phyloP scores from a whole-genome alignment of 352 stramenopile genomes.

The Phytophthora litchii region DNA sequence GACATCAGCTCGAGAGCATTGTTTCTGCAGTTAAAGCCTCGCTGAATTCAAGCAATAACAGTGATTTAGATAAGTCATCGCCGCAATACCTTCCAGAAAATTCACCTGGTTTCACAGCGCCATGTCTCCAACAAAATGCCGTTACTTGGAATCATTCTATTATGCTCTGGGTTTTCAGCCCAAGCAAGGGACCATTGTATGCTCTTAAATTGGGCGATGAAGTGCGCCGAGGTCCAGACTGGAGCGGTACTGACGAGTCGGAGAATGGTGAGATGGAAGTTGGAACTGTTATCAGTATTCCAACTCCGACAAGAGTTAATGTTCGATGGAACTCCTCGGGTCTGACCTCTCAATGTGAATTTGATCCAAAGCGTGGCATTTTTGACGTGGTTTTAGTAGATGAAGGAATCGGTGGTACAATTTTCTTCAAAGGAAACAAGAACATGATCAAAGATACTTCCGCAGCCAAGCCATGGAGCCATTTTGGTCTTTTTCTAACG shows the following conservation, averaged over 20 bases:
- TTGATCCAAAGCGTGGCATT: slow-evolving; percentile 54
- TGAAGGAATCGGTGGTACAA: slow-evolving; percentile 59
- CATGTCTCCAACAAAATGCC: slow-evolving; percentile 33
- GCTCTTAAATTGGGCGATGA: slow-evolving; percentile 70
- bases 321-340: slow-evolving; percentile 52
- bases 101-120: slow-evolving; percentile 46
- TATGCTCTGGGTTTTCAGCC: slow-evolving; percentile 75
- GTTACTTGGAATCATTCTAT: slow-evolving; percentile 80
- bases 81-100: slow-evolving; percentile 48
- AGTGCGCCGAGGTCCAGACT: slow-evolving; percentile 65
- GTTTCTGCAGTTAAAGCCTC: slow-evolving; percentile 33
- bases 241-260: slow-evolving; percentile 36
- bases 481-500: slow-evolving; percentile 72
- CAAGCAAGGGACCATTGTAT: slow-evolving; percentile 46
- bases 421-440: slow-evolving; percentile 78
- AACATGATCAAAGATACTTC: slow-evolving; percentile 57
- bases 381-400: slow-evolving; percentile 63
- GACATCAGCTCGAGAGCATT: slow-evolving; percentile 64
- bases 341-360: slow-evolving; percentile 46
- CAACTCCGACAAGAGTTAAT: slow-evolving; percentile 45
- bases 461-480: slow-evolving; percentile 63
- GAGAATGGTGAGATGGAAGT: slow-evolving; percentile 19
- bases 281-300: slow-evolving; percentile 58
- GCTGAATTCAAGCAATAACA: slow-evolving; percentile 1
- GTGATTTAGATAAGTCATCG: slow-evolving; percentile 4